Evolutionary conservation across 2,329 filamentous ascomycete species (phyloP).

Genomic region (Cladosporium sp.): DNA sequence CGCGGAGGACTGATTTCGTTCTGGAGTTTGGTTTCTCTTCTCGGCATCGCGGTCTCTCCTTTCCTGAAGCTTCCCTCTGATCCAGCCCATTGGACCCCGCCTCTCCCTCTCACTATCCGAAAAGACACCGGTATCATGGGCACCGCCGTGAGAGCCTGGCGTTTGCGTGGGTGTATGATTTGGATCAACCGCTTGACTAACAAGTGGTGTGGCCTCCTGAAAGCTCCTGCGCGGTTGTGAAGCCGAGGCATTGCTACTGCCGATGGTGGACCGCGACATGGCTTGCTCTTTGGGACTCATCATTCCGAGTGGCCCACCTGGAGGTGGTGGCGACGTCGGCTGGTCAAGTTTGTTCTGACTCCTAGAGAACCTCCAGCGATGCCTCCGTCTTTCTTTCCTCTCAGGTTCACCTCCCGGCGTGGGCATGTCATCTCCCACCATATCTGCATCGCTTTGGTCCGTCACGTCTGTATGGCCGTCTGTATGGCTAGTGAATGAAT

Average conservation of each 20-base stretch:
- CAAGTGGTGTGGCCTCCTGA: constrained; percentile 24
- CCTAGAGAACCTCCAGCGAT: constrained; percentile 65
- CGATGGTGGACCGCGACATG: constrained; percentile 30
- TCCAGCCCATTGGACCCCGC: constrained; percentile 59
- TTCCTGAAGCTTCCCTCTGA: constrained; percentile 60
- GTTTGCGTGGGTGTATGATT: constrained; percentile 15
- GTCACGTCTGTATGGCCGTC: constrained; percentile 65
- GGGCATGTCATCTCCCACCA: constrained; percentile 55
- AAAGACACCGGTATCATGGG: constrained; percentile 26
- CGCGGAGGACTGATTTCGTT: constrained; percentile 26
- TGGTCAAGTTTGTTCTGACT: constrained; percentile 27
- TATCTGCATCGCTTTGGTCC: constrained; percentile 76
- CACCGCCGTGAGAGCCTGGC: constrained; percentile 8
- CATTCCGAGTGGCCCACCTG: constrained; percentile 21
- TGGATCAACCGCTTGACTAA: constrained; percentile 18
- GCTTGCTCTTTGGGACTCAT: constrained; percentile 28
- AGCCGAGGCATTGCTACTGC: constrained; percentile 21
- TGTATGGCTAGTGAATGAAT: constrained; percentile 66
- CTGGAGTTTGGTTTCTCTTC: constrained; percentile 35
- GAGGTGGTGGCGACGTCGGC: constrained; percentile 19
- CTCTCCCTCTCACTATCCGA: constrained; percentile 44
- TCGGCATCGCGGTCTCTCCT: constrained; percentile 51
- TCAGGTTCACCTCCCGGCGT: constrained; percentile 14
- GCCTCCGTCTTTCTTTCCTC: constrained; percentile 62
- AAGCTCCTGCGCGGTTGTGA: constrained; percentile 26